Percentiles rank a stretch among this genome's conserved stretches.
Conservation (phyloP, 164 flowering plant species). For the Tetrastigma voinierianum region DNA sequence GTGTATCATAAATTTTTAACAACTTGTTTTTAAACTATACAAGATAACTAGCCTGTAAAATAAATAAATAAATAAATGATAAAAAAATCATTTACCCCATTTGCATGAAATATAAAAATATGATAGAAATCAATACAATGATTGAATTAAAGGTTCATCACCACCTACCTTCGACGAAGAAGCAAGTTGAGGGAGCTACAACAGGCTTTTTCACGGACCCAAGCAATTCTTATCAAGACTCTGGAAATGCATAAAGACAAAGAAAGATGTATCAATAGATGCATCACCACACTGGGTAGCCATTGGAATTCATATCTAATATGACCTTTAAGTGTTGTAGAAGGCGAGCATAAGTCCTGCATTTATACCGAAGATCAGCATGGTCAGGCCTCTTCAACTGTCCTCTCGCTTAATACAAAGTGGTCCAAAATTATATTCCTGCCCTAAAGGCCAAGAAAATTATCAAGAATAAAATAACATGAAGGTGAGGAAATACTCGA, state of each 20-base stretch:
- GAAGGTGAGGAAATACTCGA: conserved; percentile 48
- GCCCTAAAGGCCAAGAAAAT: neutral
- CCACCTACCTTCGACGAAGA: conserved; percentile 91
- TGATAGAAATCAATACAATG: conserved; percentile 2
- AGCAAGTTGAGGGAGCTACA: conserved; percentile 95
- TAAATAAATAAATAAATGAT: too few relatives aligned
- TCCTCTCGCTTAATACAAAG: conserved; percentile 61
- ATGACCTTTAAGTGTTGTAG: conserved; percentile 91
- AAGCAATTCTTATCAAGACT: conserved; percentile 89
- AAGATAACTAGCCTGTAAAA: too few relatives aligned
- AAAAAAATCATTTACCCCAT: too few relatives aligned
- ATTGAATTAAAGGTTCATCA: neutral
- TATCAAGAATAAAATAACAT: conserved; percentile 3
- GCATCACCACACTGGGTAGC: neutral
- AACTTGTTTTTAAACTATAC: too few relatives aligned
- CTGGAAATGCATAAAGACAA: conserved; percentile 36
- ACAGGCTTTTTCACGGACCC: conserved; percentile 91
- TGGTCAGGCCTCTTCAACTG: conserved; percentile 99
- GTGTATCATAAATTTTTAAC: too few relatives aligned
- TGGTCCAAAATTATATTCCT: conserved; percentile 10
- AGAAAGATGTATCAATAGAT: neutral
- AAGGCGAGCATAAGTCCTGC: conserved; percentile 99
- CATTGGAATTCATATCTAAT: neutral
- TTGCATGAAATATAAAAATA: too few relatives aligned
- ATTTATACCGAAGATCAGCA: conserved; percentile 98